phyloP scores from a whole-genome alignment of 257 asterid species.

The Salvia hispanica region DNA sequence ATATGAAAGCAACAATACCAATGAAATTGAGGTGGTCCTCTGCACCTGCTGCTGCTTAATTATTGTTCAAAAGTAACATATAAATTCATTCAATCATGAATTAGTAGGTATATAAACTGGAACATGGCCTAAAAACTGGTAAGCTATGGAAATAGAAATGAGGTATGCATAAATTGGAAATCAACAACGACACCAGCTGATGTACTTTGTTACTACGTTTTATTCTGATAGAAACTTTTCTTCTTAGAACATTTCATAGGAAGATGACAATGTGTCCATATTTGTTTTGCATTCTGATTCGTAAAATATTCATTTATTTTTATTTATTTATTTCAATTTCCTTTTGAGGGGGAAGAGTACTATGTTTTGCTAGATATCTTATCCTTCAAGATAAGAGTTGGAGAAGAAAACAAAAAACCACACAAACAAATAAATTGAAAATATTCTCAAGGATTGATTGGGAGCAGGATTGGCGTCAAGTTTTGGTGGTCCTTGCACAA shows the following conservation, averaged over 20 bases:
- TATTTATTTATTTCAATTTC: too few species aligned
- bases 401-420: slow-evolving; percentile 16
- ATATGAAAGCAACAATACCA: too few species aligned
- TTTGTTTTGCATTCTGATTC: neutral
- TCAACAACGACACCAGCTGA: neutral
- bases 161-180: neutral
- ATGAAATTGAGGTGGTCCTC: too few species aligned
- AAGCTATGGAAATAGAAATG: neutral
- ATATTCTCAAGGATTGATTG: slow-evolving; percentile 29
- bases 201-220: neutral
- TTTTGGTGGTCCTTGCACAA: slow-evolving; percentile 35
- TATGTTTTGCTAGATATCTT: neutral
- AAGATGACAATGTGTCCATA: neutral
- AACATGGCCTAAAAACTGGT: neutral
- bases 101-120: neutral
- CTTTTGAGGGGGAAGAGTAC: neutral
- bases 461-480: too few species aligned
- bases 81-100: too few species aligned
- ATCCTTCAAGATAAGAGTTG: neutral
- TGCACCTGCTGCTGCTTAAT: too few species aligned
- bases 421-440: slow-evolving; percentile 1
- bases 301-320: too few species aligned
- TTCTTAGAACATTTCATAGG: neutral
- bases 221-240: neutral
- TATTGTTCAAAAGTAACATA: too few species aligned